Base-by-base conservation (phyloP, 1,284 basidiomycete genomes). In the Waitea zeae region DNA sequence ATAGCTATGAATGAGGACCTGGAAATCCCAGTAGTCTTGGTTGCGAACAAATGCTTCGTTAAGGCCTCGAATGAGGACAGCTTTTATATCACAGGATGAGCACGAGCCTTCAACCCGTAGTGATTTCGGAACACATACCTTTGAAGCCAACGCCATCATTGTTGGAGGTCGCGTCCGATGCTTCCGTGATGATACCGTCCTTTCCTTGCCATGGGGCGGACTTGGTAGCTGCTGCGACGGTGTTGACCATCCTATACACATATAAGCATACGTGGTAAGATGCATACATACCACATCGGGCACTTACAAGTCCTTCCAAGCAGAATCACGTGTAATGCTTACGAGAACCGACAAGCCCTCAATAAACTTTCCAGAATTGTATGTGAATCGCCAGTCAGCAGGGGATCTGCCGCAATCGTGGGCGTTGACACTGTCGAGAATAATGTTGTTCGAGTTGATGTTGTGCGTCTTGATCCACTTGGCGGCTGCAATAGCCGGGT, bases 81-180 rank as follows among this genome's bases (percentile, higher is more conserved):
- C 61, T 67, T 35, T 12, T 28, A 17, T 18, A n/a, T n/a, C n/a
- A n/a, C n/a, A 20, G 32, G 22, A n/a, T 26, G 7, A 26, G 22
- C 22, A 17, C 17, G 32, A 22, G 4, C 18, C 17, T n/a, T n/a
- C n/a, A n/a, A 17, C 9, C 6, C 6, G 6, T 13, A n/a, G 13
- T 9, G 24, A 6, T 13, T 20, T 17, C 12, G 17, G 6, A 3
- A 32, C 40, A 20, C 22, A 26, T n/a, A 61, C 65, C 56, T 51
- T 68, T 68, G 49, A 67, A 67, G 2, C 61, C 62, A 20, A 62
- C 58, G 12, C 49, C 54, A 39, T 67, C 64, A 38, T 62, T 59
- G 39, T 64, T 56, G 11, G 42, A 41, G 9, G 40, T 46, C 7
- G 49, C 50, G 41, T 50, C 54, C 3, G 57, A 50, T 15, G 62